phyloP scores from a whole-genome alignment of 108 stramenopile species.

The Pseudonitzschia delicatissima region DNA sequence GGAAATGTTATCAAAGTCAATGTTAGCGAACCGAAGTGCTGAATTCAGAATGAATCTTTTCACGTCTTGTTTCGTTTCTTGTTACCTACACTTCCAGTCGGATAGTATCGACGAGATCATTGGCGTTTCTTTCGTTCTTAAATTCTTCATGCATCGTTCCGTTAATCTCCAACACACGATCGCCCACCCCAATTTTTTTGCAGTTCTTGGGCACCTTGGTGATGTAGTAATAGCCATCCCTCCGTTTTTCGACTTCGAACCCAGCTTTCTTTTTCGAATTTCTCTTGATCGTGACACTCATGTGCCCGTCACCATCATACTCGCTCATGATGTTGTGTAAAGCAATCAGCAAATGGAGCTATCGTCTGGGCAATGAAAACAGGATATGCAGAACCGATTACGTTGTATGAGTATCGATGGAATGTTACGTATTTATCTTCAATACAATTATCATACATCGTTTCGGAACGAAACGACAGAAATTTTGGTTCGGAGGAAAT shows the following conservation, averaged over 20 bases:
- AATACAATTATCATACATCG: no score
- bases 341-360: no score
- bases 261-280: slow-evolving; percentile 8
- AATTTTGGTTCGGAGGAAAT: no score
- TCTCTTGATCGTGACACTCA: neutral
- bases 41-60: no score
- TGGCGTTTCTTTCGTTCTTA: slow-evolving; percentile 1
- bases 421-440: no score
- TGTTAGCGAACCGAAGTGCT: no score
- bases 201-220: slow-evolving; percentile 19
- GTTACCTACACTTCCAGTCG: slow-evolving; percentile 17
- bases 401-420: no score
- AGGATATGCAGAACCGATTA: no score
- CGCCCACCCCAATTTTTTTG: neutral
- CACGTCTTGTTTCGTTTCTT: no score
- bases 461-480: no score
- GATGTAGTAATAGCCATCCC: slow-evolving; percentile 20
- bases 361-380: no score
- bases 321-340: no score
- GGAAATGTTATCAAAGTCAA: neutral
- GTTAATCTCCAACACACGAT: slow-evolving; percentile 9
- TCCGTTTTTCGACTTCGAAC: slow-evolving; percentile 20
- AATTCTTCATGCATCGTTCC: neutral
- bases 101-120: neutral
- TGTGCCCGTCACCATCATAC: neutral